Conservation (phyloP, 371 early-diverging fungal genomes). For the Dipsacomyces acuminosporus region DNA sequence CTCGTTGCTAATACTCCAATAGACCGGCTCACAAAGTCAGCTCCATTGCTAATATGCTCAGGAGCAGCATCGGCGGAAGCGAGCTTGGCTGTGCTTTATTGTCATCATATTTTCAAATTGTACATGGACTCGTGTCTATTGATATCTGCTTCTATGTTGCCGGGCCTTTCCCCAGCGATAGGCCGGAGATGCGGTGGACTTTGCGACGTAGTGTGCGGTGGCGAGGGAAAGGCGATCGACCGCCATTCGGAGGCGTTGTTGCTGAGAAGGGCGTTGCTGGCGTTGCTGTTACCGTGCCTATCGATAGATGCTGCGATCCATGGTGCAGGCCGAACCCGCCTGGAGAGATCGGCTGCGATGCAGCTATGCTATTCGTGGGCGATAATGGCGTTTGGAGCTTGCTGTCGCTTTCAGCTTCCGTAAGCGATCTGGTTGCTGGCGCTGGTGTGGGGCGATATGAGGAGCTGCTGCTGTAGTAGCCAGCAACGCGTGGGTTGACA, state of each 20-base stretch:
- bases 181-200: slow-evolving; percentile 26
- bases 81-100: no score
- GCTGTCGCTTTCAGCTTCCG: no score
- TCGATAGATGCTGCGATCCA: slow-evolving; percentile 8
- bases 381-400: background rate
- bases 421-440: background rate
- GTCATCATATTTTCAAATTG: no score
- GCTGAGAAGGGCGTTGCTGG: slow-evolving; percentile 18
- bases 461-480: slow-evolving; percentile 1
- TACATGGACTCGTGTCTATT: no score
- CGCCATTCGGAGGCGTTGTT: slow-evolving; percentile 28
- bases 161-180: slow-evolving; percentile 3
- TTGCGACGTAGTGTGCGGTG: slow-evolving; percentile 41
- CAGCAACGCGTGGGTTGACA: slow-evolving; percentile 22
- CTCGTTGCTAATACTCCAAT: no score
- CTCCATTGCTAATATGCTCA: no score
- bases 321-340: slow-evolving; percentile 2
- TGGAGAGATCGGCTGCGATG: slow-evolving; percentile 24
- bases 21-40: no score
- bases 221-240: slow-evolving; percentile 41
- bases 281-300: slow-evolving; percentile 5
- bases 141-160: no score
- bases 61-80: no score
- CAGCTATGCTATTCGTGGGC: background rate
- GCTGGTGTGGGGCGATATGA: slow-evolving; percentile 3